Evolutionary conservation across 139 green algal species (phyloP).

Genomic region (Chlorella sorokiniana): DNA sequence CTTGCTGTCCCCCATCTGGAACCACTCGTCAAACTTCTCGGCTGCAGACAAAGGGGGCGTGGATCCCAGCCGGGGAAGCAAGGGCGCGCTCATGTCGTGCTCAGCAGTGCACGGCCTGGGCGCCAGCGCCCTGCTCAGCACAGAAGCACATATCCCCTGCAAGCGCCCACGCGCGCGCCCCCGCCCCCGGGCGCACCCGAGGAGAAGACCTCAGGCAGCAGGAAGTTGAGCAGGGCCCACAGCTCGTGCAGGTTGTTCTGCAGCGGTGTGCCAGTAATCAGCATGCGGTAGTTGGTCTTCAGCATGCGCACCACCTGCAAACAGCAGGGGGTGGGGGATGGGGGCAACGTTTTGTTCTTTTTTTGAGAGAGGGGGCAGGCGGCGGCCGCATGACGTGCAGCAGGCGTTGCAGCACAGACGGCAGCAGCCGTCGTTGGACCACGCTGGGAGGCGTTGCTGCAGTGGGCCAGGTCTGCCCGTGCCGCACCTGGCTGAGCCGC

Average conservation of each 20-base stretch:
- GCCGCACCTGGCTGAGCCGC: conserved; percentile 85
- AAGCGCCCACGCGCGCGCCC: too few relatives aligned
- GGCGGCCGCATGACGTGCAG: neutral
- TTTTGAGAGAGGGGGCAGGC: neutral
- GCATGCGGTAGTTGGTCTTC: conserved; percentile 93
- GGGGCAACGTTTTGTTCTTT: neutral
- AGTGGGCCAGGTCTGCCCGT: too few relatives aligned
- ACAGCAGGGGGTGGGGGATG: neutral
- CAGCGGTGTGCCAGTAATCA: conserved; percentile 98
- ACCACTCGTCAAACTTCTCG: conserved; percentile 99
- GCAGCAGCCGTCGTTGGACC: too few relatives aligned
- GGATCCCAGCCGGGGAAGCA: neutral
- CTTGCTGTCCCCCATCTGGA: conserved; percentile 72
- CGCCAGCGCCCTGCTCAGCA: too few relatives aligned
- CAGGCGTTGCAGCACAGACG: neutral
- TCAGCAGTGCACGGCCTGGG: too few relatives aligned
- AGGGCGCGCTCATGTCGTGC: neutral
- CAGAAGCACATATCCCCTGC: too few relatives aligned
- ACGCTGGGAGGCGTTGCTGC: too few relatives aligned
- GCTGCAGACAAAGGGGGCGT: conserved; percentile 32
- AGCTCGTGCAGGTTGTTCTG: conserved; percentile 95
- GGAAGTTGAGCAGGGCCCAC: conserved; percentile 99
- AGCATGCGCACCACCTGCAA: conserved; percentile 85
- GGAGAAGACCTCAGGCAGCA: conserved; percentile 97
- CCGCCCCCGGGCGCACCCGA: too few relatives aligned